Conservation (phyloP, 2,329 filamentous ascomycete genomes). For the Monosporascus sp. region DNA sequence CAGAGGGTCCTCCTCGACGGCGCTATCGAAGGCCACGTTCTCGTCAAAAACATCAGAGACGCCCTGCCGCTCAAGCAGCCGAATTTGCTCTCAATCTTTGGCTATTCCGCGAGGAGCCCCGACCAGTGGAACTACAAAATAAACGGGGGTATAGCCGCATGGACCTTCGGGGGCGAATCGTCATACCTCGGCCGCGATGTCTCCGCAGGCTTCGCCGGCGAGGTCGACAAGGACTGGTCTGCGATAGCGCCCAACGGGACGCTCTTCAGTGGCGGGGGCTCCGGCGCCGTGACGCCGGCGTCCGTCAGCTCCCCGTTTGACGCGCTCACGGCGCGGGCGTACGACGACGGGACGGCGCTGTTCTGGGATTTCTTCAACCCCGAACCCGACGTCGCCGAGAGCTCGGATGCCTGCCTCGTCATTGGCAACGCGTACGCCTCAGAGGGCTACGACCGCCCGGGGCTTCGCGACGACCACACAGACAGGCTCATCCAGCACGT, state of each 20-base stretch:
- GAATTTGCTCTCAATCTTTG: constrained; percentile 51
- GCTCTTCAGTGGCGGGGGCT: constrained; percentile 39
- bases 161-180: constrained; percentile 35
- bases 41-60: constrained; percentile 55
- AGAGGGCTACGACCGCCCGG: constrained; percentile 62
- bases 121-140: constrained; percentile 37
- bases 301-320: constrained; percentile 49
- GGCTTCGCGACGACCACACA: constrained; percentile 60
- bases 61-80: constrained; percentile 48
- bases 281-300: constrained; percentile 41
- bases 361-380: constrained; percentile 52
- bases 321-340: constrained; percentile 45
- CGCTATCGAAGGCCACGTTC: constrained; percentile 57
- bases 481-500: constrained; percentile 53
- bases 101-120: constrained; percentile 50
- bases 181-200: constrained; percentile 27
- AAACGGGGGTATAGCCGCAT: constrained; percentile 27
- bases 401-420: constrained; percentile 60
- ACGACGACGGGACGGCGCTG: constrained; percentile 50
- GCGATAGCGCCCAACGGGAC: constrained; percentile 44
- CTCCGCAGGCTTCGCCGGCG: constrained; percentile 20
- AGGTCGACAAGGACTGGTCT: constrained; percentile 28
- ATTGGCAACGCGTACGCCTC: constrained; percentile 65
- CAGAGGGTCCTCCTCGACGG: constrained; percentile 43
- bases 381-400: constrained; percentile 42